phyloP scores from a whole-genome alignment of 2,329 filamentous ascomycete genomes.

The Polytolypa hystricis region DNA sequence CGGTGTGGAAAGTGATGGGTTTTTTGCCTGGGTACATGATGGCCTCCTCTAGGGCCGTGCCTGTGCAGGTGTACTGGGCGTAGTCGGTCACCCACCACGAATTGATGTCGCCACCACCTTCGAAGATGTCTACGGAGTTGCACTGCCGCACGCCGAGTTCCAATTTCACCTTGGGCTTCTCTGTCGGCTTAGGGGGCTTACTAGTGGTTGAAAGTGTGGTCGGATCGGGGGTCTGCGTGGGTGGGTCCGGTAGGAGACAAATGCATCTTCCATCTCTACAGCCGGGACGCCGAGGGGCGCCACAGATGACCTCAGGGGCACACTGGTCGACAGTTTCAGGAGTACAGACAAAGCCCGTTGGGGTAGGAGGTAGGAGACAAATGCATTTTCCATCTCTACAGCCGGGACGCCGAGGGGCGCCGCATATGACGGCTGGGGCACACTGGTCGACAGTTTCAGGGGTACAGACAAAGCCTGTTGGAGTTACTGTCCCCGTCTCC shows the following conservation, averaged over 20 bases:
- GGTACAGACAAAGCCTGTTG: conserved; percentile 6
- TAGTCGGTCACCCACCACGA: too few relatives aligned
- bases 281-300: background rate
- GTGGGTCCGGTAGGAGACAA: conserved; percentile 1
- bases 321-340: conserved; percentile 3
- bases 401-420: conserved; percentile 1
- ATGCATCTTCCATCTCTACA: conserved; percentile 5
- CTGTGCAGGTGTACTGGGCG: too few relatives aligned
- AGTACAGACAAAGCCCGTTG: conserved; percentile 6
- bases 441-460: conserved; percentile 3
- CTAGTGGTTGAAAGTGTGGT: too few relatives aligned
- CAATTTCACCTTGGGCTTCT: too few relatives aligned
- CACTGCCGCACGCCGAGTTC: too few relatives aligned
- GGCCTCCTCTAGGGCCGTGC: too few relatives aligned
- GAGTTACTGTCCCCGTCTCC: background rate
- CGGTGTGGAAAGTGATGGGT: too few relatives aligned
- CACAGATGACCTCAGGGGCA: conserved; percentile 5
- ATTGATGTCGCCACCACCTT: too few relatives aligned
- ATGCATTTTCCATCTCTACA: conserved; percentile 5
- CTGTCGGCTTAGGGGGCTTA: too few relatives aligned
- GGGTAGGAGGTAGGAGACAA: conserved; percentile 3
- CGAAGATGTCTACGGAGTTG: too few relatives aligned
- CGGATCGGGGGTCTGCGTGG: too few relatives aligned
- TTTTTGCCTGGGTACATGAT: too few relatives aligned
- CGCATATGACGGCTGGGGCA: conserved; percentile 5